Conservation (phyloP, 208 protist genomes). For the Crithidia mellificae region DNA sequence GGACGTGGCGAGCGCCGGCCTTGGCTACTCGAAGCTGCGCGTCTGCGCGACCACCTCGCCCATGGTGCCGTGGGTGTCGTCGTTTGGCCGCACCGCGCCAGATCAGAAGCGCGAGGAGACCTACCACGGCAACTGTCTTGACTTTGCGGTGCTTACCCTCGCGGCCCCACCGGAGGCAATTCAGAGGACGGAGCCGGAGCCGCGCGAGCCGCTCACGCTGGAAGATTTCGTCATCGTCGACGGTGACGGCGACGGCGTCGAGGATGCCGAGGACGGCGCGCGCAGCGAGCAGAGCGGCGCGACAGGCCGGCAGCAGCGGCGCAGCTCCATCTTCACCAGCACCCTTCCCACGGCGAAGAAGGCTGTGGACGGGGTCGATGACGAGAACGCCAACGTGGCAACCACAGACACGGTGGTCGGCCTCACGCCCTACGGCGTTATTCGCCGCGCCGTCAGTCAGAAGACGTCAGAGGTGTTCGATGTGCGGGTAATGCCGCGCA, state of each 20-base stretch:
- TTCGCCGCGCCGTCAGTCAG: constrained; percentile 70
- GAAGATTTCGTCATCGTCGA: constrained; percentile 69
- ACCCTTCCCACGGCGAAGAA: constrained; percentile 31
- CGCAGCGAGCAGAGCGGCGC: constrained; percentile 20
- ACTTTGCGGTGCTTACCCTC: constrained; percentile 59
- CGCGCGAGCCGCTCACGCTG: constrained; percentile 48
- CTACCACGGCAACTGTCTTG: constrained; percentile 53
- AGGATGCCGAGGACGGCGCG: constrained; percentile 11
- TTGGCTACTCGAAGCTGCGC: constrained; percentile 46
- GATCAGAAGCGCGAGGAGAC: constrained; percentile 30
- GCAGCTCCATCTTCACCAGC: constrained; percentile 69
- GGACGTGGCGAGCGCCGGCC: constrained; percentile 10
- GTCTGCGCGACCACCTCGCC: constrained; percentile 62
- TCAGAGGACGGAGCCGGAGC: constrained; percentile 20
- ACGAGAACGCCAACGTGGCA: not conserved
- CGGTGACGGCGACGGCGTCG: constrained; percentile 10
- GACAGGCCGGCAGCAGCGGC: constrained; percentile 26
- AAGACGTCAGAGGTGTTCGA: constrained; percentile 80
- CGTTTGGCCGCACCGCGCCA: constrained; percentile 25
- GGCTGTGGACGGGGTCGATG: constrained; percentile 10
- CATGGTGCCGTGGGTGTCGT: constrained; percentile 60
- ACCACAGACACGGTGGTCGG: constrained; percentile 53
- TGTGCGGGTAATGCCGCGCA: constrained; percentile 72
- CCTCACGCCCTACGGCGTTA: constrained; percentile 62
- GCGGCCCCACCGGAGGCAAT: constrained; percentile 26